phyloP scores from a whole-genome alignment of 305 asterid genomes.

The Ruellia speciosa region DNA sequence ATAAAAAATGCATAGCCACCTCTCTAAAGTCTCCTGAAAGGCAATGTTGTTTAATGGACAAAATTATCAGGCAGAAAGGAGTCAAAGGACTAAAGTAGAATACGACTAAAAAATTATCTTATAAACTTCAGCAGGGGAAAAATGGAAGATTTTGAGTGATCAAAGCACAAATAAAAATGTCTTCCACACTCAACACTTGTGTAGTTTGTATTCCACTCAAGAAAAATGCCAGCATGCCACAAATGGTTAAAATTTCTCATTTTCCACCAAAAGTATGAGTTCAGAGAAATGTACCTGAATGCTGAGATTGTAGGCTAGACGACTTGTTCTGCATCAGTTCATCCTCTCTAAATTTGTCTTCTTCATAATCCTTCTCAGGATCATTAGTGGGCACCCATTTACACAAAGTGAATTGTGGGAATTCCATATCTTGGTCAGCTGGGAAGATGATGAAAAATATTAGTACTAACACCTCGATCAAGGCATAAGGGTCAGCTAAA shows the following conservation, averaged over 20 bases:
- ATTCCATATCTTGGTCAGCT: slow-evolving; percentile 29
- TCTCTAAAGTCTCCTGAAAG: slow-evolving; percentile 1
- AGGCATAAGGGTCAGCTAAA: background rate
- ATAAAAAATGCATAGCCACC: background rate
- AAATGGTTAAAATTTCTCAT: no score
- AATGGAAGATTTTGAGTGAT: background rate
- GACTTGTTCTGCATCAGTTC: slow-evolving; percentile 30
- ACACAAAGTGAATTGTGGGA: slow-evolving; percentile 47
- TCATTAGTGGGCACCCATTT: slow-evolving; percentile 57
- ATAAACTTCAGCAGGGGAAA: slow-evolving; percentile 9
- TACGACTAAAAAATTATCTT: slow-evolving; percentile 1
- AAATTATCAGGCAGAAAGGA: background rate
- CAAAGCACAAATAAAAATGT: background rate
- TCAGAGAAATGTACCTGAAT: slow-evolving; percentile 24
- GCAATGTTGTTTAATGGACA: background rate
- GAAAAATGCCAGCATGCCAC: no score
- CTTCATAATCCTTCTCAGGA: slow-evolving; percentile 30
- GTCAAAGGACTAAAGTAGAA: background rate
- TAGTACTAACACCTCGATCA: slow-evolving; percentile 13
- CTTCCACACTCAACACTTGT: no score
- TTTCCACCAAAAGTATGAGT: no score
- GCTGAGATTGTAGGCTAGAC: slow-evolving; percentile 30
- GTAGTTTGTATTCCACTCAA: no score
- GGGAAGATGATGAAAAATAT: slow-evolving; percentile 11
- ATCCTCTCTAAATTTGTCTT: slow-evolving; percentile 41